phyloP scores from a whole-genome alignment of 2,329 filamentous ascomycete genomes.

The Helotiales sp. region DNA sequence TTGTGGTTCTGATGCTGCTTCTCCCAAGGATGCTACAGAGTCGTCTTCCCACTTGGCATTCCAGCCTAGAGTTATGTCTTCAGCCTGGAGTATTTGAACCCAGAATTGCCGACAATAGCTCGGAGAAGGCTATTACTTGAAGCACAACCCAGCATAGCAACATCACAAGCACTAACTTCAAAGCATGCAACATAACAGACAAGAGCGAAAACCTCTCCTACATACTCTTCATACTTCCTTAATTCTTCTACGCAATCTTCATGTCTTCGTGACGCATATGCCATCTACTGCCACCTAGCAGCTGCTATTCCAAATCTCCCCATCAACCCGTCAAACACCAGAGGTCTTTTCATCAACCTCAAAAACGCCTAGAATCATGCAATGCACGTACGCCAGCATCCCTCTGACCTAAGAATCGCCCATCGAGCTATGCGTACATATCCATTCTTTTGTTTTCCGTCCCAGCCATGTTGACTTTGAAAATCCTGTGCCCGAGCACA shows the following conservation, averaged over 20 bases:
- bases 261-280: constrained; percentile 1
- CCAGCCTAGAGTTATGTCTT: not conserved
- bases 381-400: not conserved
- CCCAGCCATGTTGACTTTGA: not conserved
- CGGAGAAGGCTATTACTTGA: not conserved
- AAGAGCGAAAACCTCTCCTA: not conserved
- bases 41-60: no score
- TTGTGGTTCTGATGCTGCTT: no score
- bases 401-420: not conserved
- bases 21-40: no score
- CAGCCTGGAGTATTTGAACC: not conserved
- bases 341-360: constrained; percentile 4
- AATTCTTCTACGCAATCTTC: constrained; percentile 8
- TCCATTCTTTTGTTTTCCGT: constrained; percentile 8
- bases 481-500: constrained; percentile 10
- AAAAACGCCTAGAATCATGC: constrained; percentile 19
- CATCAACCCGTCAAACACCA: constrained; percentile 6
- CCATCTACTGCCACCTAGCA: not conserved
- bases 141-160: not conserved
- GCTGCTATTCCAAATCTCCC: constrained; percentile 13
- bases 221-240: not conserved
- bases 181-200: not conserved
- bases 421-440: constrained; percentile 7
- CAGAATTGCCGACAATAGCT: not conserved
- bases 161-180: not conserved